These are phyloP conservation scores for Gentiana macrophylla DNA, from an alignment of 257 asterid species.

Conservation along the genomic window DNA sequence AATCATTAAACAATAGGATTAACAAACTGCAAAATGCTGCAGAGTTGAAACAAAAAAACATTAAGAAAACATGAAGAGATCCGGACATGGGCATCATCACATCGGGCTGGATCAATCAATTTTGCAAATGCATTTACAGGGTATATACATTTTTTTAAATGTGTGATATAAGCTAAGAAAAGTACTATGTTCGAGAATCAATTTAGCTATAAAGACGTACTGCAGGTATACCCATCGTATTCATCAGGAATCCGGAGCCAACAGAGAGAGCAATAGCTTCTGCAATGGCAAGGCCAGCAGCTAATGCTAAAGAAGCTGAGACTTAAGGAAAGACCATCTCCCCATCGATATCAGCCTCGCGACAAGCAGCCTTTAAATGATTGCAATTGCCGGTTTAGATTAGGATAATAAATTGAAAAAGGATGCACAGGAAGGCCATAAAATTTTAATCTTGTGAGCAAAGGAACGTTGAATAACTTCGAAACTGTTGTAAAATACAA, in stretches of 20 bases:
- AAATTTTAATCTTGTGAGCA: conserved; percentile 89
- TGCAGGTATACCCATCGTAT: conserved; percentile 87
- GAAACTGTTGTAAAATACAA: conserved; percentile 23
- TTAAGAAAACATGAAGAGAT: background rate
- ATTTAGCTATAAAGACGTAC: conserved; percentile 60
- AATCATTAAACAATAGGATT: background rate
- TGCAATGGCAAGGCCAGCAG: conserved; percentile 67
- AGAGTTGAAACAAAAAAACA: background rate
- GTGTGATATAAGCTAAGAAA: too few relatives aligned
- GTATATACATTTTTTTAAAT: too few relatives aligned
- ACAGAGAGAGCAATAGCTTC: conserved; percentile 65
- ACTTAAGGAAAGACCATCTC: conserved; percentile 71
- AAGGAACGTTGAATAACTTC: conserved; percentile 82
- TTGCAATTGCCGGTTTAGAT: conserved; percentile 1
- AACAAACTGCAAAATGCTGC: background rate
- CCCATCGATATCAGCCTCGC: conserved; percentile 18
- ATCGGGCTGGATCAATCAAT: conserved; percentile 45
- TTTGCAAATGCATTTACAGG: too few relatives aligned
- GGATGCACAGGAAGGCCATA: conserved; percentile 33
- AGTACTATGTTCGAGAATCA: conserved; percentile 3
- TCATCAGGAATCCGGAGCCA: conserved; percentile 66
- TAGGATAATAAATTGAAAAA: background rate
- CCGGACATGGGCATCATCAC: conserved; percentile 83
- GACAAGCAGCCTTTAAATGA: conserved; percentile 2
- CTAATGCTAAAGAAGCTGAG: conserved; percentile 73